phyloP scores from a whole-genome alignment of 2,329 filamentous ascomycete genomes.

The Aspergillus costaricaensis region DNA sequence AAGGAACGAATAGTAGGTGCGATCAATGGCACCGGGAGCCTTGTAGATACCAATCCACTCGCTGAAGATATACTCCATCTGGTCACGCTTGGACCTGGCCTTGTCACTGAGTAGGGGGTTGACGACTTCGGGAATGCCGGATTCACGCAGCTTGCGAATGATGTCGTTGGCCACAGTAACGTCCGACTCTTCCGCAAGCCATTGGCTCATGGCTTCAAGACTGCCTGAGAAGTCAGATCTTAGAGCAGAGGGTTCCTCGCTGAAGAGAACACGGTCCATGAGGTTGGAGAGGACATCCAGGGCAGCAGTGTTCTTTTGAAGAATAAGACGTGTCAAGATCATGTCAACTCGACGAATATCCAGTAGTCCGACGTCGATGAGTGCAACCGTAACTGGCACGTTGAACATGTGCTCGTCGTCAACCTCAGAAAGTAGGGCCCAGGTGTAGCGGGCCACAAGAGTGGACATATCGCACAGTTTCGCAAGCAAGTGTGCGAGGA shows the following conservation, averaged over 20 bases:
- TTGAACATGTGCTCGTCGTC: conserved; percentile 66
- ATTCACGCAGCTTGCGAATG: conserved; percentile 63
- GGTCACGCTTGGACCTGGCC: conserved; percentile 66
- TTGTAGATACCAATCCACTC: conserved; percentile 88
- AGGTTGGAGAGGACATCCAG: conserved; percentile 79
- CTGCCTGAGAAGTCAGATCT: conserved; percentile 85
- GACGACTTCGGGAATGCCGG: conserved; percentile 57
- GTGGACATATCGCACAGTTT: conserved; percentile 65
- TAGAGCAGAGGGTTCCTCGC: conserved; percentile 73
- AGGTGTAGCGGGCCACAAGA: conserved; percentile 55
- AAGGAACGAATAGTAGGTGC: conserved; percentile 73
- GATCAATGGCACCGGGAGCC: conserved; percentile 73
- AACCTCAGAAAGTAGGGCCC: conserved; percentile 50
- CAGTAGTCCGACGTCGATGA: conserved; percentile 62
- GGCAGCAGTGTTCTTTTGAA: conserved; percentile 68
- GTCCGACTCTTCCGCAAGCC: conserved; percentile 73
- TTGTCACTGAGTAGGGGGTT: conserved; percentile 59
- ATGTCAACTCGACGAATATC: conserved; percentile 68
- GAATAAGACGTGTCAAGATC: conserved; percentile 71
- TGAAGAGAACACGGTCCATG: conserved; percentile 75
- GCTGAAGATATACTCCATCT: conserved; percentile 92
- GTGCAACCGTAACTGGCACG: conserved; percentile 60
- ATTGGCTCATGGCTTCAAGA: conserved; percentile 76
- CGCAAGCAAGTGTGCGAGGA: conserved; percentile 62
- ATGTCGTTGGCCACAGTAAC: conserved; percentile 69